Evolutionary conservation across 345 rosid genomes (phyloP).

Genomic region (Erodium maritimum): DNA sequence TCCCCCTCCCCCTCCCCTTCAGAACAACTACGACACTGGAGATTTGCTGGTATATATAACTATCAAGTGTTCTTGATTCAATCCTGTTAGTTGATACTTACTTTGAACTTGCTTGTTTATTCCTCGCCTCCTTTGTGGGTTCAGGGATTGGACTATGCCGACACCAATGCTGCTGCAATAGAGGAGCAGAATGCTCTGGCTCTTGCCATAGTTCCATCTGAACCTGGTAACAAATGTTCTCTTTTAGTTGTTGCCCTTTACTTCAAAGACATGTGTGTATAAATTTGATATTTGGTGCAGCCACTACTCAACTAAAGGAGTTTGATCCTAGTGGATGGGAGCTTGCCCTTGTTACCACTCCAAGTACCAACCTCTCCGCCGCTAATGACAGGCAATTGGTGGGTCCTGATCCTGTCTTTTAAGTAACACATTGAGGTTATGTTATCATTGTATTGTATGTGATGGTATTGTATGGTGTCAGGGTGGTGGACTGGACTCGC

Average conservation of each 20-base stretch:
- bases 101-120: background rate
- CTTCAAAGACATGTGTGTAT: background rate
- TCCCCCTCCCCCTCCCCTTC: constrained; percentile 41
- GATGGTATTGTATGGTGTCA: constrained; percentile 14
- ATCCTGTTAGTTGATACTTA: background rate
- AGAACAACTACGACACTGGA: constrained; percentile 47
- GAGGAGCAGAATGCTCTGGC: constrained; percentile 90
- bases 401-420: constrained; percentile 8
- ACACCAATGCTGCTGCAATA: constrained; percentile 53
- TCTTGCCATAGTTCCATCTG: constrained; percentile 70
- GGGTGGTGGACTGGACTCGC: constrained; percentile 96
- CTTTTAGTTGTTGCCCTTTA: background rate
- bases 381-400: constrained; percentile 82
- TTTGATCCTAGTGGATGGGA: constrained; percentile 96
- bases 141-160: constrained; percentile 56
- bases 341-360: constrained; percentile 73
- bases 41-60: constrained; percentile 57
- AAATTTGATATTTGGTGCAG: constrained; percentile 25
- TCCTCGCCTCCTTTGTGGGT: background rate
- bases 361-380: constrained; percentile 68
- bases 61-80: background rate
- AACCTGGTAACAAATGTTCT: constrained; percentile 28
- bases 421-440: background rate
- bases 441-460: background rate
- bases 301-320: constrained; percentile 41